Percentiles rank a stretch among this genome's conserved stretches.
Evolutionary conservation across 139 green algal species (phyloP).

Genomic region (Pleodorina starrii): DNA sequence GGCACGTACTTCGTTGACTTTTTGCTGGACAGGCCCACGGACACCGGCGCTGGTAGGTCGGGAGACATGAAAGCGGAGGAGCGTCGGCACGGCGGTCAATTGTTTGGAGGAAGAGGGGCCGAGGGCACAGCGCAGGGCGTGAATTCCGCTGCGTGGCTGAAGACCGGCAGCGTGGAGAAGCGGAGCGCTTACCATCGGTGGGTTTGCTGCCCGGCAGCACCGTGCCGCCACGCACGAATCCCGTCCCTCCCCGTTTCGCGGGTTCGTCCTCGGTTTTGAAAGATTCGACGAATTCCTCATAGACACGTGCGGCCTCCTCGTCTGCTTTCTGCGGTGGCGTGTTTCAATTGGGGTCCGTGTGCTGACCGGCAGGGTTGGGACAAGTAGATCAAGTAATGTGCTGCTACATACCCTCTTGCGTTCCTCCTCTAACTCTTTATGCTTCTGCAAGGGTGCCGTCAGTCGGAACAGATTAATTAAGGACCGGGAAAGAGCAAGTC

Average conservation of each 20-base stretch:
- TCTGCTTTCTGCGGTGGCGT: conserved; percentile 76
- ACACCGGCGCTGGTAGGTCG: not conserved
- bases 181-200: conserved; percentile 54
- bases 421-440: conserved; percentile 92
- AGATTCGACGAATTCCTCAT: conserved; percentile 93
- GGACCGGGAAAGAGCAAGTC: not conserved
- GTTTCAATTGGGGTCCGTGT: not conserved
- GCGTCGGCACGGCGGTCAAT: too few species aligned
- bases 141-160: too few species aligned
- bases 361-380: not conserved
- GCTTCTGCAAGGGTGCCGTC: conserved; percentile 72
- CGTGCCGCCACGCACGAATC: conserved; percentile 77
- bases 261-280: conserved; percentile 77
- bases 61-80: not conserved
- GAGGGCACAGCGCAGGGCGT: too few species aligned
- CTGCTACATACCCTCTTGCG: conserved; percentile 75
- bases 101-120: too few species aligned
- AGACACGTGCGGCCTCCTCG: conserved; percentile 89
- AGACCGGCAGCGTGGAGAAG: too few species aligned
- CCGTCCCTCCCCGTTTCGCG: conserved; percentile 20
- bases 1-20: conserved; percentile 78
- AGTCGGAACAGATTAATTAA: not conserved
- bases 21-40: conserved; percentile 30
- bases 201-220: conserved; percentile 74
- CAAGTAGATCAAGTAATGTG: not conserved